Evolutionary conservation across 306 rosid genomes (phyloP), one percentile per base, ranked within the genome.

Genomic region (Prunus campanulata): DNA sequence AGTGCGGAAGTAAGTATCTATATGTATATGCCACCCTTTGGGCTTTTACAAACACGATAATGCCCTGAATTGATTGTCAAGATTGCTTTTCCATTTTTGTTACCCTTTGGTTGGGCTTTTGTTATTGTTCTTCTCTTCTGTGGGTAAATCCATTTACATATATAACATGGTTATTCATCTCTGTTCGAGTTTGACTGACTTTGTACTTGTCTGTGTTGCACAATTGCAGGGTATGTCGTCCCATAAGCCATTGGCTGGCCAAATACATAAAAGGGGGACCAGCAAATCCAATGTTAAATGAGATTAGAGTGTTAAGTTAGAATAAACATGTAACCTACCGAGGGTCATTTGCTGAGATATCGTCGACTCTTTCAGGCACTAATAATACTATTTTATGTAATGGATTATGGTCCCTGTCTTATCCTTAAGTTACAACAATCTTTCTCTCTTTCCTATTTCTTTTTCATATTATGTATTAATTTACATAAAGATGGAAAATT

Each of bases 1-100:
- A 93, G 81, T 93, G 98, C 75, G 98, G 98, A 80, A 85, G 96
- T 93, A 82, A 93, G 98, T 76, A n/a, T 0, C 6, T 48, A 3
- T 42, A 7, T 50, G 9, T 67, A 24, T 22, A 30, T 18, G 19
- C 1, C 22, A 60, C 14, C 27, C 35, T 35, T 35, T 35, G 42
- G 42, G 3, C 8, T 55, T 57, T 73, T 44, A 70, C 19, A 27
- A 4, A 1, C 22, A 25, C 4, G 35, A 72, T 27, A 51, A 51
- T 51, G 56, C n/a, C 7, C 4, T 16, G 1, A 15, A 51, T 15
- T 51, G 56, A 51, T 35, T 35, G 42, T 35, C 44, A 35, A 35
- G 44, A 35, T 6, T 35, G 44, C 44, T 35, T 35, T 35, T 35
- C 8, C 44, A 4, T 35, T 35, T 35, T 35, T 35, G 8, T 35